A percentile compares a stretch with the other conserved stretches of the same genome.
These are phyloP conservation scores for Lachnellula subtilissima DNA, from an alignment of 2,329 filamentous ascomycete genomes.

Conservation along the genomic window DNA sequence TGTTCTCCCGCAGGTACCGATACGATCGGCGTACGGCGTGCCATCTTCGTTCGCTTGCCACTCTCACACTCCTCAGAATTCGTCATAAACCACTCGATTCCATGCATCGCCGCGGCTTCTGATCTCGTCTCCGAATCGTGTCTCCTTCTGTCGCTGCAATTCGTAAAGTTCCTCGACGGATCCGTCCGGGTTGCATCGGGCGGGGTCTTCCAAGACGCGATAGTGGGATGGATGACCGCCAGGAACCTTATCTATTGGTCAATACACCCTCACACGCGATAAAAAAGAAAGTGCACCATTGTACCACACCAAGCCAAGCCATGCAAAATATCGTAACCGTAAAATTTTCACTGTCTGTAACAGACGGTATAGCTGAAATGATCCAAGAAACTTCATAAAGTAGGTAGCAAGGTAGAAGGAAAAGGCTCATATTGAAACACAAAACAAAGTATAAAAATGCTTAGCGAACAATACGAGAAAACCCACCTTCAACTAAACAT, in stretches of 20 bases:
- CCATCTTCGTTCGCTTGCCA: no score
- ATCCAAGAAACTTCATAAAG: no score
- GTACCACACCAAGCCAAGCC: slow-evolving; percentile 2
- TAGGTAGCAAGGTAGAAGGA: neutral
- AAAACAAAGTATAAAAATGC: neutral
- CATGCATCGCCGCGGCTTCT: neutral
- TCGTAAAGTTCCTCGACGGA: neutral
- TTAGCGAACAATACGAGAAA: neutral
- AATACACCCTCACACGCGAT: neutral
- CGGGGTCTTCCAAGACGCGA: slow-evolving; percentile 9
- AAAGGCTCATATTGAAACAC: neutral
- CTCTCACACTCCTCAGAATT: neutral
- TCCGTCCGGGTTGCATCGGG: slow-evolving; percentile 1
- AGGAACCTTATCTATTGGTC: slow-evolving; percentile 8
- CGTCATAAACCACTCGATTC: neutral
- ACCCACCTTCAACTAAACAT: neutral
- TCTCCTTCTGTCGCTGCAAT: neutral
- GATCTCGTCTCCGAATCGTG: neutral
- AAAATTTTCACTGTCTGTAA: neutral
- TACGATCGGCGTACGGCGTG: no score
- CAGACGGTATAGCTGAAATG: no score
- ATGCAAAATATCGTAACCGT: neutral
- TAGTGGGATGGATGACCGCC: slow-evolving; percentile 2
- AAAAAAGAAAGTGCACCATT: neutral
- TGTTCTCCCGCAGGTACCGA: no score